phyloP scores from a whole-genome alignment of 345 rosid genomes.

The Nephelium lappaceum region DNA sequence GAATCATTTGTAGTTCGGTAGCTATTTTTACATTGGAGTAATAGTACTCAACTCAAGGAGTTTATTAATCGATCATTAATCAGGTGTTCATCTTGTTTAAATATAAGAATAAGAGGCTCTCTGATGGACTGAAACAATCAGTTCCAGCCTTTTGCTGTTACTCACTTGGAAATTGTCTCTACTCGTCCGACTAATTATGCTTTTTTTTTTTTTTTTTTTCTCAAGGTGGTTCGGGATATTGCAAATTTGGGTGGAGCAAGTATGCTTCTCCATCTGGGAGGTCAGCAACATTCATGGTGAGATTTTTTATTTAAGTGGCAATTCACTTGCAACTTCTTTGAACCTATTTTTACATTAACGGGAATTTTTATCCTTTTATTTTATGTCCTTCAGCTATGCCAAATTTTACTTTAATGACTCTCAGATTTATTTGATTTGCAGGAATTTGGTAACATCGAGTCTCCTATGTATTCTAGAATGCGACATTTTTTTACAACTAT shows the following conservation, averaged over 20 bases:
- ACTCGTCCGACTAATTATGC: neutral
- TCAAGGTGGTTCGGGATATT: constrained; percentile 92
- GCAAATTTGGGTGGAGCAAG: constrained; percentile 94
- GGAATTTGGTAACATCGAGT: constrained; percentile 94
- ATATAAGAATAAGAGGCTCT: no score
- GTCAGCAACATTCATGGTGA: constrained; percentile 81
- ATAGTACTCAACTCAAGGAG: neutral
- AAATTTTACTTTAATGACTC: neutral
- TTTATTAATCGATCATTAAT: neutral
- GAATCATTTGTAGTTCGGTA: neutral
- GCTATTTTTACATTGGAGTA: neutral
- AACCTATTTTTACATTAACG: neutral
- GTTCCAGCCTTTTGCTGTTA: no score
- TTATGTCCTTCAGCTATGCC: neutral
- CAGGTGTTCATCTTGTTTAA: neutral
- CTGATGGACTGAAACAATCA: no score
- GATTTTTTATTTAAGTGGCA: constrained; percentile 18
- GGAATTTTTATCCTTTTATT: constrained; percentile 9
- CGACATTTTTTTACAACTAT: constrained; percentile 72
- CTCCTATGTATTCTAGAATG: constrained; percentile 79
- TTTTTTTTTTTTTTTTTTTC: neutral
- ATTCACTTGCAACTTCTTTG: neutral
- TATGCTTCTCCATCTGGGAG: constrained; percentile 70
- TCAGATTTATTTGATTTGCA: constrained; percentile 31
- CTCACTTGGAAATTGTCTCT: neutral